phyloP scores from a whole-genome alignment of 306 rosid genomes.

The Ochetophila trinervis region DNA sequence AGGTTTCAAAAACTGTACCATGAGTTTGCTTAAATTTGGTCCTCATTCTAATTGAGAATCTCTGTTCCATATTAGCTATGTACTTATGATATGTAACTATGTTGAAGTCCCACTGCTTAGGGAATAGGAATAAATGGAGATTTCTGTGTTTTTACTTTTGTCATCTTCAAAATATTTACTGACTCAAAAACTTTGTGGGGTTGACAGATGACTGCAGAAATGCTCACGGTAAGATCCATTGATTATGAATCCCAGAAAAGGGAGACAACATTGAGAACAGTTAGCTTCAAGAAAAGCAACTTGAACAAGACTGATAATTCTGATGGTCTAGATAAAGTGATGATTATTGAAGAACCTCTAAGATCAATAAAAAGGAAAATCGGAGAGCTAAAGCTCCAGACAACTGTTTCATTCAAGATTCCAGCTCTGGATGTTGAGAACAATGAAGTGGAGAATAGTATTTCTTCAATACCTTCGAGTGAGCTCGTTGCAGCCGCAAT shows the following conservation, averaged over 20 bases:
- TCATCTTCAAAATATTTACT: too few species aligned
- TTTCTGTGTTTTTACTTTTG: neutral
- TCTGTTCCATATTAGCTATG: too few species aligned
- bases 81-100: too few species aligned
- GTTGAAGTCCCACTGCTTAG: neutral
- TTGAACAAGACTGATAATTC: constrained; percentile 18
- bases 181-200: neutral
- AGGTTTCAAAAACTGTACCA: too few species aligned
- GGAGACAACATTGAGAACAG: constrained; percentile 34
- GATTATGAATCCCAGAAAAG: constrained; percentile 32
- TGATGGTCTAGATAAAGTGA: constrained; percentile 18
- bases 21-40: too few species aligned
- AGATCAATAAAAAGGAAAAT: constrained; percentile 35
- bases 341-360: constrained; percentile 33
- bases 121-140: neutral
- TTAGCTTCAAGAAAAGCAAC: constrained; percentile 30
- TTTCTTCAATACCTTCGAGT: constrained; percentile 29
- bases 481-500: constrained; percentile 56
- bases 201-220: constrained; percentile 20
- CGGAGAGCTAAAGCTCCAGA: constrained; percentile 36
- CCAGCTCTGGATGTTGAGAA: constrained; percentile 11
- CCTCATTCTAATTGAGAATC: neutral
- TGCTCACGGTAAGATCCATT: constrained; percentile 25
- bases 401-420: constrained; percentile 33
- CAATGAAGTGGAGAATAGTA: constrained; percentile 10